A percentile compares a stretch with the other conserved stretches of the same genome.
These are phyloP conservation scores for Parasitella parasitica DNA, from an alignment of 371 early-diverging fungal species.

Conservation along the genomic window DNA sequence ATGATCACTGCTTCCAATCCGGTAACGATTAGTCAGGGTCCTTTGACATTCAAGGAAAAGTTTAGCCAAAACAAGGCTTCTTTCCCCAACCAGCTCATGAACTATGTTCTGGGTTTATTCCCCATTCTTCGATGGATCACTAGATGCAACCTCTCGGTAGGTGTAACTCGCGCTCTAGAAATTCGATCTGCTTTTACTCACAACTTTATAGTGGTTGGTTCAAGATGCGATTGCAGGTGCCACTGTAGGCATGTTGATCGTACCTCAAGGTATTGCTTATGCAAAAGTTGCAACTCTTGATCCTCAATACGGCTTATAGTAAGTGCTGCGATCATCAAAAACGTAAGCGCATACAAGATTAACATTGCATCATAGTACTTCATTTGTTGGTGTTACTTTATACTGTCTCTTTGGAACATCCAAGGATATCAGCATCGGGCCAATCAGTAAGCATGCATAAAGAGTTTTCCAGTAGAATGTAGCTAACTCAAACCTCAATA, in stretches of 20 bases:
- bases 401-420: conserved; percentile 80
- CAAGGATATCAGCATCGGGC: conserved; percentile 85
- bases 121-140: conserved; percentile 26
- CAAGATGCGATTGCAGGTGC: conserved; percentile 85
- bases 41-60: not conserved
- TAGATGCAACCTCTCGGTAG: conserved; percentile 28
- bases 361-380: conserved; percentile 22
- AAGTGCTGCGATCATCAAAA: conserved; percentile 34
- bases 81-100: not conserved
- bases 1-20: conserved; percentile 2
- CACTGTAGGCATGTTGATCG: conserved; percentile 82
- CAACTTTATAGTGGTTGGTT: conserved; percentile 60
- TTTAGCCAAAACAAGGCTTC: not conserved
- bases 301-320: conserved; percentile 48
- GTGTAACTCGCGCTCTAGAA: not conserved
- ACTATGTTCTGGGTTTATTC: not conserved
- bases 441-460: conserved; percentile 47
- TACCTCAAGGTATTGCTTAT: conserved; percentile 86
- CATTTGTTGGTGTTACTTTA: conserved; percentile 32
- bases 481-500: too few relatives aligned
- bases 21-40: not conserved
- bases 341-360: conserved; percentile 32
- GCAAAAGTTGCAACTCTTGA: conserved; percentile 81
- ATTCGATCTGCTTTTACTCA: not conserved
- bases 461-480: not conserved